Conservation (phyloP, 257 asterid species). For the Striga asiatica region DNA sequence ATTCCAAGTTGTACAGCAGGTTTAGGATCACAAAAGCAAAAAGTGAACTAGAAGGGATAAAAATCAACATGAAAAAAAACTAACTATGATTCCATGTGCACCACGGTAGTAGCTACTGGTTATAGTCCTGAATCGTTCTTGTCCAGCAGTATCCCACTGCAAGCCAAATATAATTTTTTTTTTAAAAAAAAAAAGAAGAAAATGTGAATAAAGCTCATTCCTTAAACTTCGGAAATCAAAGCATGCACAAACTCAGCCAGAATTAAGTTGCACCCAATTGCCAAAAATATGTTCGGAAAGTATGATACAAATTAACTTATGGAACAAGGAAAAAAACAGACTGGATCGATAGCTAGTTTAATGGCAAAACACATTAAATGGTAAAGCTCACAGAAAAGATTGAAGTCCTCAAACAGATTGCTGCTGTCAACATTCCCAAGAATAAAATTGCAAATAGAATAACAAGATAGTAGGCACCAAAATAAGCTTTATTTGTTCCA, state of each 20-base stretch:
- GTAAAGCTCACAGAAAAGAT: too few relatives aligned
- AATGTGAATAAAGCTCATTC: not conserved
- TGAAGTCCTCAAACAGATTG: too few relatives aligned
- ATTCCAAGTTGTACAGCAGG: constrained; percentile 7
- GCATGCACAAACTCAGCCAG: not conserved
- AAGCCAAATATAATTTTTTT: too few relatives aligned
- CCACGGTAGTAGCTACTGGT: constrained; percentile 98
- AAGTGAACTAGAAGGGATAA: not conserved
- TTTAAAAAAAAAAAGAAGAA: not conserved
- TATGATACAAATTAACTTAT: not conserved
- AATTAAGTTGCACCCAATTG: not conserved
- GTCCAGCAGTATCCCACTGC: constrained; percentile 99
- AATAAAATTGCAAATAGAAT: too few relatives aligned
- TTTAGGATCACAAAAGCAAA: constrained; percentile 3
- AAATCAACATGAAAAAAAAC: constrained; percentile 21
- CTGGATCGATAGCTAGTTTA: too few relatives aligned
- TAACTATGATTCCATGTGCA: constrained; percentile 89
- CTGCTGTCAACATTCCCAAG: too few relatives aligned
- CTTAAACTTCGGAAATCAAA: not conserved
- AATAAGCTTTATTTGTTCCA: too few relatives aligned
- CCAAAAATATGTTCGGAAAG: not conserved
- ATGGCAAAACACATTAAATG: too few relatives aligned
- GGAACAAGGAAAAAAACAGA: too few relatives aligned
- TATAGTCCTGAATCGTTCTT: constrained; percentile 88
- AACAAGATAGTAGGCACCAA: too few relatives aligned